Evolutionary conservation across 2,329 filamentous ascomycete genomes (phyloP), one percentile per base, ranked within the genome.

Genomic region (Pseudonectria foliicola): DNA sequence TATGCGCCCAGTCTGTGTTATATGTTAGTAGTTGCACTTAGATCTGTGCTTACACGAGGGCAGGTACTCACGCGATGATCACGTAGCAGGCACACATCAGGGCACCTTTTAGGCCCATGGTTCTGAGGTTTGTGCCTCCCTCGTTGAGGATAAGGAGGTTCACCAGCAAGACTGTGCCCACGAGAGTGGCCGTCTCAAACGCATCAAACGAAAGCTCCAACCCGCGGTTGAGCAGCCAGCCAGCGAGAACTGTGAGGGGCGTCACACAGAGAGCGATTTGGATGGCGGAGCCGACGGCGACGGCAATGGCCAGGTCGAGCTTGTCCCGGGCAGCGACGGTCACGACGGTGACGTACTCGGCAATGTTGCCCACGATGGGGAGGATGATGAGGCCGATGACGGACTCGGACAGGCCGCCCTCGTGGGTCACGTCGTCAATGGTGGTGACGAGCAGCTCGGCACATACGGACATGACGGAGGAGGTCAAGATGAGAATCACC

Each of bases 91-190:
- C 67, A 46, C 70, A 70, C 44, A 75, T 60, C 25, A 76, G 50
- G 2, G 70, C 71, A 13, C 81, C 81, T 56, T 84, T 62, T 6
- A 63, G 29, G 1, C 59, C 57, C 4, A 53, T 57, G 0, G 79
- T 43, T 35, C 51, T 52, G 2, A 85, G 68, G 43, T 81, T 83
- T 49, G 83, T 82, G 49, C 73, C 79, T 44, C 81, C 71, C 11
- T 82, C 82, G 47, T 84, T 81, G 18, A 83, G 69, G 35, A 87
- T 80, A n/a, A 87, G 63, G 47, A 85, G 79, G 56, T 85, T 85
- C 50, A 86, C 82, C 31, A 87, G 74, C 39, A 86, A 66, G 3
- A 82, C 80, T 3, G 71, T 76, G 4, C 83, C 73, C 50, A 86
- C 82, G 49, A 87, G 70, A 25, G 79, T 77, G 13, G 85, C 77